Evolutionary conservation across 2,329 filamentous ascomycete genomes (phyloP).

Genomic region (Didymella pomorum): DNA sequence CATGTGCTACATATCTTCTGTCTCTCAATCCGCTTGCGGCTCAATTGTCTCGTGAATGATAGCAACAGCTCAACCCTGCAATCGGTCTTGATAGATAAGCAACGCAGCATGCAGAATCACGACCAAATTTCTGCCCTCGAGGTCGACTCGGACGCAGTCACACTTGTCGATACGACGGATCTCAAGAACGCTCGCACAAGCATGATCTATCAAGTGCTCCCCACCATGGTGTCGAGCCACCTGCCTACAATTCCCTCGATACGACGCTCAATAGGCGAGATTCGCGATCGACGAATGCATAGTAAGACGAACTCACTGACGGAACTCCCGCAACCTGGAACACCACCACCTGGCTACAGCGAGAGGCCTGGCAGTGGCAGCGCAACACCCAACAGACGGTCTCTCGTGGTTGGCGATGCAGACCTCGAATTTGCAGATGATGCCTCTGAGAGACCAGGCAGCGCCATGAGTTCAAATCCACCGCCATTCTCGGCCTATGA

Average conservation of each 20-base stretch:
- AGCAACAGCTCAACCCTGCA: constrained; percentile 13
- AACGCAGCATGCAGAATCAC: constrained; percentile 20
- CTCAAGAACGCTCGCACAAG: constrained; percentile 44
- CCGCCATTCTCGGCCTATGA: constrained; percentile 39
- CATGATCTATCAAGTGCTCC: constrained; percentile 63
- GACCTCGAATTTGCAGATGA: constrained; percentile 37
- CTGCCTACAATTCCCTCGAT: constrained; percentile 62
- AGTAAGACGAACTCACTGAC: constrained; percentile 28
- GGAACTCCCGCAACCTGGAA: constrained; percentile 35
- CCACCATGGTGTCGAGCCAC: constrained; percentile 60
- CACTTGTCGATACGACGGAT: constrained; percentile 21
- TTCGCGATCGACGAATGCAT: constrained; percentile 31
- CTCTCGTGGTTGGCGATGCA: constrained; percentile 28
- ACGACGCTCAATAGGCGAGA: constrained; percentile 44
- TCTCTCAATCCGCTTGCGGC: constrained; percentile 19
- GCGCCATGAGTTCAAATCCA: constrained; percentile 30
- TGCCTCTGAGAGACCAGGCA: constrained; percentile 35
- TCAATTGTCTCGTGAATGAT: constrained; percentile 5
- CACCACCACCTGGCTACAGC: constrained; percentile 50
- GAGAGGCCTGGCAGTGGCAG: constrained; percentile 39
- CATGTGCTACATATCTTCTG: constrained; percentile 2
- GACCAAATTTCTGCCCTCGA: constrained; percentile 1
- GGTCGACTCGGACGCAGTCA: constrained; percentile 20
- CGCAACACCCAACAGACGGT: constrained; percentile 28
- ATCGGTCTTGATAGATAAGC: constrained; percentile 25